Base-by-base conservation (phyloP, 1,139 yeast species). In the Suhomyces ambrosiae region DNA sequence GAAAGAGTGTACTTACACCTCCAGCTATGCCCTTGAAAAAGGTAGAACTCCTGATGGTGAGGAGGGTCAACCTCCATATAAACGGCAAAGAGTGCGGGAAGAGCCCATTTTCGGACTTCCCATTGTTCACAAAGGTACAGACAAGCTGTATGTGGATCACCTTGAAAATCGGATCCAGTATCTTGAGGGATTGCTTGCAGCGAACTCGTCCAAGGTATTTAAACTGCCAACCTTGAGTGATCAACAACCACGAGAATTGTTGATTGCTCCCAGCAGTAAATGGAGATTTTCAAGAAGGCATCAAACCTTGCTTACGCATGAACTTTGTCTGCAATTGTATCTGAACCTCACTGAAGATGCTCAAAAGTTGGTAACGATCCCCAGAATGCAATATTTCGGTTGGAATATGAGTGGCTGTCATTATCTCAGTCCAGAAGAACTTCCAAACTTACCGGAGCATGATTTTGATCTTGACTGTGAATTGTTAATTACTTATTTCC, bases 371-470 rank as follows among this genome's bases (percentile, higher is more conserved):
- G 70, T 79, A 5, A 53, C 62, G 4, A 49, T 76, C 9, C 87
- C 87, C 3, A 57, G 86, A 40, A 61, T 69, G 13, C 86, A 81
- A 51, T 75, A 69, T 44, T 81, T 78, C 50, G 86, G 84, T 11
- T 81, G 86, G 86, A 81, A 81, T 52, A 64, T 80, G 76, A 68
- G 77, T 24, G 86, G 86, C 1, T 70, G 70, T 14, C 74, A 73
- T 46, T 81, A 76, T 50, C 49, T 78, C 13, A 56, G 58, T 17
- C 61, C 69, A 5, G 71, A 71, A 27, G 56, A 55, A 6, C 54
- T 75, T 14, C 76, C 79, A 3, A 53, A 56, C 4, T 33, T 54
- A 3, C 72, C 74, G 4, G 56, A 56, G 6, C 32, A 56, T n/a
- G 52, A 21, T 19, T 38, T 13, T 7, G 32, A 40, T 23, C 15